These are phyloP conservation scores for Hibiscus syriacus DNA, from an alignment of 345 rosid species.

Conservation along the genomic window DNA sequence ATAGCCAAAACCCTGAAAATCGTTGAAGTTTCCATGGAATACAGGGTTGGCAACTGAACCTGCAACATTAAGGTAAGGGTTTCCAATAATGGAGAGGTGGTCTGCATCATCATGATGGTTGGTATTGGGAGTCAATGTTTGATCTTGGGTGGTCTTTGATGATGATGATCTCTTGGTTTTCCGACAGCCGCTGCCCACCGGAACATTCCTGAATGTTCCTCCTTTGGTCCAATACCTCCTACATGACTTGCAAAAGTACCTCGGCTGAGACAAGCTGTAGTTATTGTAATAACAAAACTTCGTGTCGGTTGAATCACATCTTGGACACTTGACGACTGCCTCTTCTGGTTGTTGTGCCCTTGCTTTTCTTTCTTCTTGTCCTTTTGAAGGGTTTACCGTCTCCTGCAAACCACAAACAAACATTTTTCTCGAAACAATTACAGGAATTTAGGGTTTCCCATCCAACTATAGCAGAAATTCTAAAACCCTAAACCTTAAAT, in stretches of 20 bases:
- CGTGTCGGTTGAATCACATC: conserved; percentile 74
- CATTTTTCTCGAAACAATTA: no score
- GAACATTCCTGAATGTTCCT: conserved; percentile 71
- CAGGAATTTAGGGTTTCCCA: not conserved
- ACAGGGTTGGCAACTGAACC: no score
- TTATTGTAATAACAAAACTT: conserved; percentile 85
- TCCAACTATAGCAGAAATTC: not conserved
- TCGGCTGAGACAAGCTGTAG: conserved; percentile 73
- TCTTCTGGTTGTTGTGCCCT: conserved; percentile 32
- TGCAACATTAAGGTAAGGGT: conserved; percentile 16
- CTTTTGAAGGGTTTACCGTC: conserved; percentile 37
- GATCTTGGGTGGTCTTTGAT: conserved; percentile 38
- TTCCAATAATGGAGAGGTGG: conserved; percentile 20
- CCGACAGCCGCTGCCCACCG: conserved; percentile 75
- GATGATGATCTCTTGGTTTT: conserved; percentile 49
- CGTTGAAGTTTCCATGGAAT: conserved; percentile 36
- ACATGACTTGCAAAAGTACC: conserved; percentile 82
- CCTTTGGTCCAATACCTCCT: conserved; percentile 86
- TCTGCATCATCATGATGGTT: conserved; percentile 19
- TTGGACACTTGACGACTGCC: conserved; percentile 53
- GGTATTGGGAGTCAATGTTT: conserved; percentile 19
- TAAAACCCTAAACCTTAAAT: no score
- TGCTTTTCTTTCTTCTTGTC: conserved; percentile 34
- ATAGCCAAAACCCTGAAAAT: conserved; percentile 28
- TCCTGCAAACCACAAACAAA: conserved; percentile 29